These are phyloP conservation scores for Epicoccum nigrum DNA, from an alignment of 2,329 filamentous ascomycete genomes.

Conservation along the genomic window DNA sequence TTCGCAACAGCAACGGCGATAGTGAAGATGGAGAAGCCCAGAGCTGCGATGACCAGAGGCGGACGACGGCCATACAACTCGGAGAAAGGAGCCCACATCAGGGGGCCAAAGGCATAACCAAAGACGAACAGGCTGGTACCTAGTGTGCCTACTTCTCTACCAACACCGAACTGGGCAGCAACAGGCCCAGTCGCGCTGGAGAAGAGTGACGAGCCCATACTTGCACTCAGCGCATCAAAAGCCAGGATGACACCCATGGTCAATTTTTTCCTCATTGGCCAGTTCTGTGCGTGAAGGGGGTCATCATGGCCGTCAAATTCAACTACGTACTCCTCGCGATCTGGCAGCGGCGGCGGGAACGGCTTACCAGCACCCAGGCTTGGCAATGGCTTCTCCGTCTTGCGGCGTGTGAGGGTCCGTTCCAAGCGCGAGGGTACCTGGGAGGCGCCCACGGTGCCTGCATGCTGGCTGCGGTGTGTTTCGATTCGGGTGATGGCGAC, in stretches of 20 bases:
- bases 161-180: constrained; percentile 38
- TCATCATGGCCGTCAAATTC: constrained; percentile 84
- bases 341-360: constrained; percentile 72
- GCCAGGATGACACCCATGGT: constrained; percentile 70
- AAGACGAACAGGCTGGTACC: constrained; percentile 46
- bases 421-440: constrained; percentile 48
- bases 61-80: constrained; percentile 59
- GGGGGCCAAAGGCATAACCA: constrained; percentile 45
- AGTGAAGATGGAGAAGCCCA: constrained; percentile 59
- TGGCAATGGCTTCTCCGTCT: constrained; percentile 63
- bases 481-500: constrained; percentile 75
- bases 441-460: constrained; percentile 67
- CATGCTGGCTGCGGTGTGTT: constrained; percentile 74
- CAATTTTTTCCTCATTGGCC: constrained; percentile 79
- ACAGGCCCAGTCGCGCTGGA: constrained; percentile 43
- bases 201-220: constrained; percentile 65
- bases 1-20: constrained; percentile 58
- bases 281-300: constrained; percentile 86
- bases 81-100: constrained; percentile 58
- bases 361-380: constrained; percentile 72
- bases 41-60: constrained; percentile 55
- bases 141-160: constrained; percentile 39
- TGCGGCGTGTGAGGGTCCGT: constrained; percentile 49
- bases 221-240: constrained; percentile 72
- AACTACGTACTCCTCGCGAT: constrained; percentile 67